Evolutionary conservation across 148 eudicot species (phyloP).

Genomic region (Silene latifolia): DNA sequence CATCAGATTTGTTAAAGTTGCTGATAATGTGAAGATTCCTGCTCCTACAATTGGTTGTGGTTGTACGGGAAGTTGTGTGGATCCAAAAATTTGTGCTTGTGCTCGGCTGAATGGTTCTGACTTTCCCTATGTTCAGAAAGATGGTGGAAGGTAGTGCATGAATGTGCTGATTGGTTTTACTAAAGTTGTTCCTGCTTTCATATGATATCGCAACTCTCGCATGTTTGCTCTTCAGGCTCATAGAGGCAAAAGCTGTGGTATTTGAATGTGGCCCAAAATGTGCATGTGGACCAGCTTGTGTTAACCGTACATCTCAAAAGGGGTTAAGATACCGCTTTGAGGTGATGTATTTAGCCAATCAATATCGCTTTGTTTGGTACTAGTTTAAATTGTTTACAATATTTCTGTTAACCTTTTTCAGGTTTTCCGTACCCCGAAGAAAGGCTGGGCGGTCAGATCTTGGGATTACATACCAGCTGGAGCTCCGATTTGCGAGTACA

Average conservation of each 20-base stretch:
- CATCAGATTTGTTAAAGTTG: slow-evolving; percentile 40
- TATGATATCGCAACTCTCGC: background rate
- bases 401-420: slow-evolving; percentile 9
- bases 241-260: slow-evolving; percentile 83
- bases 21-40: slow-evolving; percentile 50
- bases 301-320: slow-evolving; percentile 70
- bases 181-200: background rate
- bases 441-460: slow-evolving; percentile 58
- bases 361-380: background rate
- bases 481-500: slow-evolving; percentile 50
- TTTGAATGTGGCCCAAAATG: slow-evolving; percentile 94
- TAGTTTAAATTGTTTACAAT: background rate
- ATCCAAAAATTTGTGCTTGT: slow-evolving; percentile 71
- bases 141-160: slow-evolving; percentile 75
- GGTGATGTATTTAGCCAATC: slow-evolving; percentile 35
- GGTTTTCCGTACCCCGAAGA: slow-evolving; percentile 68
- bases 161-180: background rate
- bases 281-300: slow-evolving; percentile 70
- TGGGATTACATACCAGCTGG: slow-evolving; percentile 53
- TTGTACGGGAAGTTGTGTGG: slow-evolving; percentile 53
- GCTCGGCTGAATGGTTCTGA: slow-evolving; percentile 76
- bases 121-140: slow-evolving; percentile 75
- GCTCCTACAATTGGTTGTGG: slow-evolving; percentile 49
- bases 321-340: slow-evolving; percentile 70
- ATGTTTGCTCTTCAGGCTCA: slow-evolving; percentile 40